Base-by-base conservation (phyloP, 176 grass and related monocot genomes). In the Pontederia paniculata region DNA sequence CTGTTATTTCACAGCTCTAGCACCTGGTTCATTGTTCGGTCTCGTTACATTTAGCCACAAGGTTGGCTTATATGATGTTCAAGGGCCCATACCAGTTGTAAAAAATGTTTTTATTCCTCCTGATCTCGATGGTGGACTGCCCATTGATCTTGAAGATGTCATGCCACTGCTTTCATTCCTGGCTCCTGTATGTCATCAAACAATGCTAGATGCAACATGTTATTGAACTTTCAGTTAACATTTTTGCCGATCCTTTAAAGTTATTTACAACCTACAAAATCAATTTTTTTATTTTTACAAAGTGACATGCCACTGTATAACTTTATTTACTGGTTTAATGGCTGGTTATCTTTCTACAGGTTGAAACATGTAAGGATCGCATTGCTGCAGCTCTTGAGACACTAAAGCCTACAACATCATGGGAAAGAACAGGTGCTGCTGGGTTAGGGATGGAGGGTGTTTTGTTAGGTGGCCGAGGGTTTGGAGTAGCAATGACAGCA, bases 21-120 rank as follows among this genome's bases (percentile, higher is more conserved):
- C 68, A 65, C 93, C 93, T 23, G 93, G 87, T 13, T 98, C 83
- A 57, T 69, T 98, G 45, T 98, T 91, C 77, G 93, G 87, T 28
- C 72, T 98, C 58, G 72, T 98, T 46, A 91, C 83, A 63, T 91
- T 88, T 78, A 98, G 93, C 73, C 87, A 98, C 52, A 98, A 91
- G 69, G 88, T 98, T 72, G 87, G 93, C n/a, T 45, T 98, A 52
- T 98, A 98, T 79, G 93, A 98, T 80, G 72, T 98, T 61, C 87
- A 98, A 82, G 93, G 93, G 43, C 87, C 78, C 10, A 79, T 98
- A 44, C 77, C 93, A 21, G 66, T 98, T 0, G 83, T 98, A 21
- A 98, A 98, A 76, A 91, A 98, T 82, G 73, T 88, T 70, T 91
- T 98, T 60, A 79, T 98, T 28, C 93, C 74, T 61, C 72, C 73